Percentiles rank a stretch among this genome's conserved stretches.
Conservation (phyloP, 192 early-diverging fungal genomes). For the Backusella australiensis region DNA sequence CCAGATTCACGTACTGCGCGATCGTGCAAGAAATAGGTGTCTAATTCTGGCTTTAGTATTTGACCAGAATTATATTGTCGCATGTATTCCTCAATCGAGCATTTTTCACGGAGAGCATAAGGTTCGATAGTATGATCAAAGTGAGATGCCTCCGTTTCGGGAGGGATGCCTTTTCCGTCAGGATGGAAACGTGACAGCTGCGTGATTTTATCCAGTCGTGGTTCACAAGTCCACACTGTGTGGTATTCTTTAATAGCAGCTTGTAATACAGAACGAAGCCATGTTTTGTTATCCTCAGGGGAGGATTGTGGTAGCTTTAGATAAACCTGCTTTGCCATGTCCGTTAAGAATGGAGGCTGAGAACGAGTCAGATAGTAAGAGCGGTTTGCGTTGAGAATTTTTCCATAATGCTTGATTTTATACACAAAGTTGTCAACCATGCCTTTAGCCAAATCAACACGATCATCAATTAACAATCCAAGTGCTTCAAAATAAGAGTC, state of each 20-base stretch:
- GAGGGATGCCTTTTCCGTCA: conserved; percentile 72
- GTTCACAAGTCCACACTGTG: conserved; percentile 84
- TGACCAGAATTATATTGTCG: conserved; percentile 64
- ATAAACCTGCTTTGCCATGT: conserved; percentile 87
- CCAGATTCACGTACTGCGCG: conserved; percentile 95
- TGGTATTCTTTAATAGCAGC: conserved; percentile 92
- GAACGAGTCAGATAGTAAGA: conserved; percentile 95
- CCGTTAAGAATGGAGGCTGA: conserved; percentile 97
- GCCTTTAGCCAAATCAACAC: conserved; percentile 80
- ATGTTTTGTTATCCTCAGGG: conserved; percentile 54
- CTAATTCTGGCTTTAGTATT: conserved; percentile 78
- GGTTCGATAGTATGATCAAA: conserved; percentile 87
- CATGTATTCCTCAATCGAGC: conserved; percentile 73
- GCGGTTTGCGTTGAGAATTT: conserved; percentile 98
- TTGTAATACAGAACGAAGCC: conserved; percentile 66
- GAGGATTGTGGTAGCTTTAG: conserved; percentile 52
- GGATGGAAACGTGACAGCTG: conserved; percentile 84
- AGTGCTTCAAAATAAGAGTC: conserved; percentile 51
- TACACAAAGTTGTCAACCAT: conserved; percentile 97
- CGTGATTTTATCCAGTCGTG: conserved; percentile 70
- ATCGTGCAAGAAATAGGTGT: conserved; percentile 96
- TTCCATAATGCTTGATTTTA: conserved; percentile 57
- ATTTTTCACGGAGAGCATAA: conserved; percentile 62
- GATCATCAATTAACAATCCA: conserved; percentile 85
- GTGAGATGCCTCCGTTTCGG: conserved; percentile 53